A percentile compares a stretch with the other conserved stretches of the same genome.
These are phyloP conservation scores for Solanum gandarillasii DNA, from an alignment of 257 asterid species.

Conservation along the genomic window DNA sequence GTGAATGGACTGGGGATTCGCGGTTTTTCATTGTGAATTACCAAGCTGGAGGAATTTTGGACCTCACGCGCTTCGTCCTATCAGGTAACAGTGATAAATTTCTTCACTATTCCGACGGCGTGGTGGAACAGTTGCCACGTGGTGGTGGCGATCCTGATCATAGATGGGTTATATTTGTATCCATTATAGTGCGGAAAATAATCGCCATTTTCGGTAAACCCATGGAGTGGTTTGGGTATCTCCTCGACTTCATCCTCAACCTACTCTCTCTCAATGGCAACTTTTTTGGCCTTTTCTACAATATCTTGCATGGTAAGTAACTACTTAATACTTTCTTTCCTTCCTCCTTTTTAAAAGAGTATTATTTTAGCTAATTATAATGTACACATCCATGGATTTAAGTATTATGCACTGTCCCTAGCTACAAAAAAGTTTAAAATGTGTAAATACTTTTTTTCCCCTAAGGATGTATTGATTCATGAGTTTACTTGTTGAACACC, in stretches of 20 bases:
- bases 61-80: slow-evolving; percentile 44
- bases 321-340: background rate
- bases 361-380: background rate
- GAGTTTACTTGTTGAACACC: background rate
- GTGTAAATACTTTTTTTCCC: background rate
- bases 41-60: slow-evolving; percentile 53
- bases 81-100: slow-evolving; percentile 37
- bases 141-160: slow-evolving; percentile 27
- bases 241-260: slow-evolving; percentile 48
- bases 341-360: background rate
- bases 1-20: slow-evolving; percentile 4
- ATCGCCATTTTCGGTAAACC: slow-evolving; percentile 54
- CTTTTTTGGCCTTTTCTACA: slow-evolving; percentile 36
- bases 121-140: background rate
- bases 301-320: slow-evolving; percentile 52
- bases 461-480: background rate
- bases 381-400: background rate
- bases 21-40: slow-evolving; percentile 53
- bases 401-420: background rate
- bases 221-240: slow-evolving; percentile 60
- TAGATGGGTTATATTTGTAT: slow-evolving; percentile 72
- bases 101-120: slow-evolving; percentile 18
- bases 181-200: slow-evolving; percentile 53
- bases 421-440: background rate
- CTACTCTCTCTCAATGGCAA: background rate